Base-by-base conservation (phyloP, 306 rosid genomes). In the Sindora glabra region DNA sequence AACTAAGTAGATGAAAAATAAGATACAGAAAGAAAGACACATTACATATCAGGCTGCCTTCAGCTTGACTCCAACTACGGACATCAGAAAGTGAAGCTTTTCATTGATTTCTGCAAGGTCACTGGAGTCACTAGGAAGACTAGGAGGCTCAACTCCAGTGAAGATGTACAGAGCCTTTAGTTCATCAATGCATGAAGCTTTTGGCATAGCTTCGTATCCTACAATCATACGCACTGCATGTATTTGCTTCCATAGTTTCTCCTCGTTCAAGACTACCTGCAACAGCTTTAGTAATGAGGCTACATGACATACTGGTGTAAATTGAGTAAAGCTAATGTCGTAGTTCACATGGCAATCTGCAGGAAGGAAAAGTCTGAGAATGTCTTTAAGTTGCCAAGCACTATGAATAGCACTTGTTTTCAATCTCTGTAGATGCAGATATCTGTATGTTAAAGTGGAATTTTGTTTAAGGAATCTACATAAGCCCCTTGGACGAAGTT, bases 1-100 rank as follows among this genome's bases (percentile, higher is more conserved):
- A n/a, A n/a, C n/a, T n/a, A n/a, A n/a, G n/a, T n/a, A n/a, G n/a
- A n/a, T n/a, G n/a, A n/a, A n/a, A n/a, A n/a, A n/a, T n/a, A n/a
- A n/a, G n/a, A n/a, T n/a, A n/a, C n/a, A n/a, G n/a, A n/a, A n/a
- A n/a, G n/a, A n/a, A n/a, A n/a, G n/a, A n/a, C n/a, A n/a, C n/a
- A n/a, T n/a, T n/a, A n/a, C n/a, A n/a, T n/a, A n/a, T n/a, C n/a
- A n/a, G n/a, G n/a, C n/a, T n/a, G n/a, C n/a, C n/a, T 47, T 19
- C n/a, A 67, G 65, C 64, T 81, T 83, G 13, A 88, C 74, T 62
- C 96, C 96, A 29, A 88, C 75, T 6, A 92, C 74, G 77, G 95
- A 70, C 96, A 76, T 83, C 70, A 92, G 96, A 55, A 83, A 68
- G 29, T 69, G 82, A 42, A 88, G 86, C 19, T 72, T 80, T 48